Base-by-base conservation (phyloP, 1,284 basidiomycete species). In the Ceratorhiza oryzae-sativae region DNA sequence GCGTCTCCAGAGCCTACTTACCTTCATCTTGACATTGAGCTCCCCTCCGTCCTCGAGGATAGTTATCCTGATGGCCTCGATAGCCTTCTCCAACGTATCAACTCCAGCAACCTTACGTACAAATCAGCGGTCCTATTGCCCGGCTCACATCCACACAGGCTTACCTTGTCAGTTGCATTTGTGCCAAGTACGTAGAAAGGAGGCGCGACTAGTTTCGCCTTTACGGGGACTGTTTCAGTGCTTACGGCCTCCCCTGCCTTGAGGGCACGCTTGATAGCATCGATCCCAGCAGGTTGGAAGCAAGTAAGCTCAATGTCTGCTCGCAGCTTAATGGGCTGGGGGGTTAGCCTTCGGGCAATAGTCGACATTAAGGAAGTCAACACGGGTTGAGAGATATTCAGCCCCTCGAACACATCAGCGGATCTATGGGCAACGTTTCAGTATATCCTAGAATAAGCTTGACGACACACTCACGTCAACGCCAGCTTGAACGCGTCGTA, bases 401-500 rank as follows among this genome's bases (percentile, higher is more conserved):
- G 84, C 0, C 88, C 85, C 12, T 88, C 86, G 77, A 96, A 96
- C 8, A 98, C 85, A 30, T 96, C 93, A 67, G 92, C 87, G 2
- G 45, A 68, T 30, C 65, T 68, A n/a, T n/a, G n/a, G n/a, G 20
- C 55, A 65, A 9, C 45, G 10, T 13, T 32, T 34, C 12, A 15
- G 32, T 3, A 20, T n/a, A 4, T 2, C 3, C 12, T 10, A 3
- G 2, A 39, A 45, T 15, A 23, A 20, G 23, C 2, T 18, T 46
- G 15, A 46, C 12, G 41, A 70, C 15, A 9, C 4, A 86, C 93
- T 76, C 78, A 96, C 94, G 92, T 92, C 74, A 99, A 86, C 25
- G 94, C 90, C 45, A 98, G 86, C 82, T 99, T 99, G 87, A 99
- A 99, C 0, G 97, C 97, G 80, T 99, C 97, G 81, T 98, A 98